Base-by-base conservation (phyloP, 2,329 filamentous ascomycete species). In the Diaporthe velutina region DNA sequence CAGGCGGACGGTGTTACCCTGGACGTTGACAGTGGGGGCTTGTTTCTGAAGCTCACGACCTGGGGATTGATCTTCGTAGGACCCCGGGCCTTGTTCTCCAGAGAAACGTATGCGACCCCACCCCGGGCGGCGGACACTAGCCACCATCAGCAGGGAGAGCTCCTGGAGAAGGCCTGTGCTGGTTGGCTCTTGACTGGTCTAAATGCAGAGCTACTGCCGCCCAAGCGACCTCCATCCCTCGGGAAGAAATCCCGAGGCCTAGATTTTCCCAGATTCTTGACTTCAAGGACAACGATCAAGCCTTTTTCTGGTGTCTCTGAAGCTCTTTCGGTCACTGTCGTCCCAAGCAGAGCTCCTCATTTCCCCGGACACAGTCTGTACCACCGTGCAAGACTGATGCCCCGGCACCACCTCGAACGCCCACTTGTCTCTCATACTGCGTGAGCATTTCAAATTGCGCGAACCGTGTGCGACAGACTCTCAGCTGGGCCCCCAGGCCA, bases 141-240 rank as follows among this genome's bases (percentile, higher is more conserved):
- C 48, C 48, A 54, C 64, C 48, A 54, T 48, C 48, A 68, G 64
- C 64, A 68, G 64, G 64, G 64, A 68, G 64, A 68, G 64, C 64
- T 64, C 45, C 70, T 55, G 48, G 57, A 40, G 22, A 30, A 22
- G 45, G 64, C 64, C 64, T 68, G 64, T 68, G 64, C 48, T 64
- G 48, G 70, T 64, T 72, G 70, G 70, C 57, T 64, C 45, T 40
- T 60, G 70, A 61, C 70, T 72, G 70, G 50, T 42, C 61, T 73
- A 70, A 57, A 71, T 67, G 70, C 67, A 73, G 66, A 71, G 71
- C 72, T 76, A 76, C 67, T 76, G 58, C 72, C 74, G 71, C 71
- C 38, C 74, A 54, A 67, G 71, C 74, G 71, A 60, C 71, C 67
- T 67, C 64, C 64, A 52, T 67, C 64, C 45, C 45, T 67, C 74